phyloP scores from a whole-genome alignment of 495 filamentous ascomycete genomes.

The Cercophora scortea region DNA sequence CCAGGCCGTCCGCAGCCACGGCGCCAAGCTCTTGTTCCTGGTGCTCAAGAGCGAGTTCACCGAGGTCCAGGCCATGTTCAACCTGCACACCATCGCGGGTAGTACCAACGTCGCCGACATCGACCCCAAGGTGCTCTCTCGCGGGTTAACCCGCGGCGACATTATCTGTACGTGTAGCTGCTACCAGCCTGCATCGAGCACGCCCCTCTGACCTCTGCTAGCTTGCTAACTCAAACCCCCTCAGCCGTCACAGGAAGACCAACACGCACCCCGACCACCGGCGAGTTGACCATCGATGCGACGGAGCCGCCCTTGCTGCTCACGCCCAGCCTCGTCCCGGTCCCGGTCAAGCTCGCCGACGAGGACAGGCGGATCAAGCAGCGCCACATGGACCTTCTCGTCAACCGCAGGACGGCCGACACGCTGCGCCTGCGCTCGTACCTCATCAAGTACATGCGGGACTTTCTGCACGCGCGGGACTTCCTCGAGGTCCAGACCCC shows the following conservation, averaged over 20 bases:
- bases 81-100: slow-evolving; percentile 47
- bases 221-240: slow-evolving; percentile 22
- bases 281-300: slow-evolving; percentile 71
- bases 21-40: slow-evolving; percentile 74
- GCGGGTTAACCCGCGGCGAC: slow-evolving; percentile 62
- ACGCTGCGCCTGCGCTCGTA: slow-evolving; percentile 64
- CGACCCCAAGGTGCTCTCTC: slow-evolving; percentile 50
- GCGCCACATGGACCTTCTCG: slow-evolving; percentile 77
- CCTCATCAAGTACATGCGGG: slow-evolving; percentile 65
- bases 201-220: too few species aligned
- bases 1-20: slow-evolving; percentile 31
- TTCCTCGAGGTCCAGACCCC: slow-evolving; percentile 90
- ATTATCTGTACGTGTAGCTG: slow-evolving; percentile 43
- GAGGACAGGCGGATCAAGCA: slow-evolving; percentile 56
- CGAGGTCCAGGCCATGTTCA: slow-evolving; percentile 66
- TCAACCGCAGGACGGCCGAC: slow-evolving; percentile 57
- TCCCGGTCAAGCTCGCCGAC: slow-evolving; percentile 59
- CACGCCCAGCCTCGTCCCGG: slow-evolving; percentile 64
- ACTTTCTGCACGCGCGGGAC: slow-evolving; percentile 58
- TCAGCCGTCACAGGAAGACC: slow-evolving; percentile 59
- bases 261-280: slow-evolving; percentile 53
- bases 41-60: slow-evolving; percentile 65
- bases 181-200: not conserved
- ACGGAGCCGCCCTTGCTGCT: slow-evolving; percentile 60
- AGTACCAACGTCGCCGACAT: slow-evolving; percentile 15